phyloP scores from a whole-genome alignment of 345 rosid genomes.

The Eutrema yunnanense region DNA sequence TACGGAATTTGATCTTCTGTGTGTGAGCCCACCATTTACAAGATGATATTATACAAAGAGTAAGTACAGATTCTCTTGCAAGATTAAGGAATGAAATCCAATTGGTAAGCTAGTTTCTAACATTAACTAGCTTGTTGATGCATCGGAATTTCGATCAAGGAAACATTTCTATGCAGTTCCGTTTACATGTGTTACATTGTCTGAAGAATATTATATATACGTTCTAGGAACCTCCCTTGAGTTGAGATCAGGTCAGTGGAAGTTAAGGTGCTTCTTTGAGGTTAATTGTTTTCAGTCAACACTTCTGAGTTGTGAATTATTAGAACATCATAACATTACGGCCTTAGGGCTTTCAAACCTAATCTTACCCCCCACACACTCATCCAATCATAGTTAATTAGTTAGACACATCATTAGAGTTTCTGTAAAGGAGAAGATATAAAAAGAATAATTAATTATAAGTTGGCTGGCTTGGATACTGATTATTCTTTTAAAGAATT shows the following conservation, averaged over 20 bases:
- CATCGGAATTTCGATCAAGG: neutral
- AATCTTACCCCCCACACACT: neutral
- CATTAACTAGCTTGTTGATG: neutral
- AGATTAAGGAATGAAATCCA: slow-evolving; percentile 62
- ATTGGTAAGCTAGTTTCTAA: slow-evolving; percentile 40
- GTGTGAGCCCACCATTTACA: slow-evolving; percentile 17
- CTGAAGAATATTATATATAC: neutral
- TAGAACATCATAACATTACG: neutral
- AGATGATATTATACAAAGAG: slow-evolving; percentile 61
- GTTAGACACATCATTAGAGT: slow-evolving; percentile 10
- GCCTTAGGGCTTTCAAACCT: slow-evolving; percentile 4
- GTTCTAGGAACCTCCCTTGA: neutral
- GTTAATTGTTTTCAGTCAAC: neutral
- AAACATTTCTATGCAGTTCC: neutral
- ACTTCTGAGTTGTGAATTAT: neutral
- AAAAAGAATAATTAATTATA: neutral
- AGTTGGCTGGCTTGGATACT: neutral
- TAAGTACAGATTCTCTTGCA: slow-evolving; percentile 54
- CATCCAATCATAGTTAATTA: neutral
- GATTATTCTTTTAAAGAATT: slow-evolving; percentile 8
- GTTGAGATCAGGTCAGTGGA: neutral
- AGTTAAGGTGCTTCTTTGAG: neutral
- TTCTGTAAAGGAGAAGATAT: slow-evolving; percentile 6
- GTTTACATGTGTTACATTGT: neutral
- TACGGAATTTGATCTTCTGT: neutral